Conservation (phyloP, 305 asterid species). For the Rubia tinctorum region DNA sequence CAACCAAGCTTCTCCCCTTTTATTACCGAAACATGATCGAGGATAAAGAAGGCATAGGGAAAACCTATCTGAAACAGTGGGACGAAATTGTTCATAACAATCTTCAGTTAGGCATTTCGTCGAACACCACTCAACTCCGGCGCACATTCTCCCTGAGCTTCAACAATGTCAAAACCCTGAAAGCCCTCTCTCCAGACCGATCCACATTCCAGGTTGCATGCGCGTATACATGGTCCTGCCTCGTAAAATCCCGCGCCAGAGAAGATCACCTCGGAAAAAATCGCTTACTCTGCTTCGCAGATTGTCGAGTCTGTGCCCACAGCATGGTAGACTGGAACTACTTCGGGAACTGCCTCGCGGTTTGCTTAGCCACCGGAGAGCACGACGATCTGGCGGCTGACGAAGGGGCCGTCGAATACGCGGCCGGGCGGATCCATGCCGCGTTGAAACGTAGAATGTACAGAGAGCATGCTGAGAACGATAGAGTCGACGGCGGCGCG, state of each 20-base stretch:
- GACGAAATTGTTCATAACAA: not conserved
- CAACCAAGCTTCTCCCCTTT: not conserved
- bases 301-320: not conserved
- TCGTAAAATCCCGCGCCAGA: not conserved
- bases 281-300: not conserved
- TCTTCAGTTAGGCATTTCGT: not conserved
- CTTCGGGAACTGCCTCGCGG: not conserved
- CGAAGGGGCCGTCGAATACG: not conserved
- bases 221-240: not conserved
- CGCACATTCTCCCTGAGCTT: not conserved
- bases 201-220: not conserved
- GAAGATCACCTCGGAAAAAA: not conserved
- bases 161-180: not conserved
- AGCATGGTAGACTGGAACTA: not conserved
- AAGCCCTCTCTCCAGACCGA: not conserved
- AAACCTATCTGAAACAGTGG: not conserved
- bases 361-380: not conserved
- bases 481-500: not conserved
- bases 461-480: accelerated
- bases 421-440: not conserved
- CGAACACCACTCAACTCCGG: not conserved
- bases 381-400: not conserved
- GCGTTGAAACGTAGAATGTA: not conserved
- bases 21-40: not conserved
- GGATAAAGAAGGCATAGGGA: not conserved